These are phyloP conservation scores for Plantago coronopus DNA, from an alignment of 305 asterid genomes.

Conservation along the genomic window DNA sequence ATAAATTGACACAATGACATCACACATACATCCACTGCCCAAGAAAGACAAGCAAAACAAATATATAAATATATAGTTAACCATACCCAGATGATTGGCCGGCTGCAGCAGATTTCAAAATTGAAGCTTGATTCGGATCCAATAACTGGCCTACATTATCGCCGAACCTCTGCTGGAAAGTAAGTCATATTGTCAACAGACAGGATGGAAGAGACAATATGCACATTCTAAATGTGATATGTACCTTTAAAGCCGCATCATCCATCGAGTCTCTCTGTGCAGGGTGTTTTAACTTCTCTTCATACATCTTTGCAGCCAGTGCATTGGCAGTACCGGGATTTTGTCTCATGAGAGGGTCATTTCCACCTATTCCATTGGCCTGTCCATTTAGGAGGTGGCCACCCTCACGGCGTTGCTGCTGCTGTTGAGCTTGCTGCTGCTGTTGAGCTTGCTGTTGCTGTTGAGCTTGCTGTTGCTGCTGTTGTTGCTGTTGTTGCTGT, in stretches of 20 bases:
- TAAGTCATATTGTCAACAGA: conserved; percentile 24
- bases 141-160: conserved; percentile 76
- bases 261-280: conserved; percentile 86
- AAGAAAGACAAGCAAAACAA: conserved; percentile 4
- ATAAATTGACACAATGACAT: neutral
- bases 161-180: conserved; percentile 82
- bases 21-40: conserved; percentile 7
- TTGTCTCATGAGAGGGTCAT: conserved; percentile 79
- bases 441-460: conserved; percentile 54
- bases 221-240: neutral
- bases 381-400: conserved; percentile 55
- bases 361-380: conserved; percentile 79
- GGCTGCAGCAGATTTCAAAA: conserved; percentile 83
- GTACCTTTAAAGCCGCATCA: conserved; percentile 88
- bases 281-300: conserved; percentile 77
- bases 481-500: conserved; percentile 57
- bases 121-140: conserved; percentile 91
- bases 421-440: conserved; percentile 44
- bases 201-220: neutral
- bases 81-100: conserved; percentile 88
- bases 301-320: conserved; percentile 86
- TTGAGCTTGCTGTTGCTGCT: conserved; percentile 55
- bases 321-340: conserved; percentile 86
- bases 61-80: conserved; percentile 13
- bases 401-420: conserved; percentile 71